Base-by-base conservation (phyloP, 768 basidiomycete species). In the Tricholoma furcatifolium region DNA sequence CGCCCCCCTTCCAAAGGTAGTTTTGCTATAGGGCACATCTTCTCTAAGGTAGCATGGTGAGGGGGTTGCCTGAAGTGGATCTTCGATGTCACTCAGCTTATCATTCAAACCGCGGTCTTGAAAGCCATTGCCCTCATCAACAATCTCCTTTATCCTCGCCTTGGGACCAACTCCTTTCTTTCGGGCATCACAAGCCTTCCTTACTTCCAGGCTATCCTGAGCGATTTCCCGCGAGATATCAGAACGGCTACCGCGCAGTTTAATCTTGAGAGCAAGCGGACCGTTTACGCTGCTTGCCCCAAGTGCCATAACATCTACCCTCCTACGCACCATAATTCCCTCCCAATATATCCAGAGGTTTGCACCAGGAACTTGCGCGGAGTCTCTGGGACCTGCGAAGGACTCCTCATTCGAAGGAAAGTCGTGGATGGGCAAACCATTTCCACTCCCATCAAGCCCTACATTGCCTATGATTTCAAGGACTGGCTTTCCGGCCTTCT, bases 401-500 rank as follows among this genome's bases (percentile, higher is more conserved):
- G 50, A 41, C 47, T 51, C 11, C 47, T 55, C 12, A 24, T 51
- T 50, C 38, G 55, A 31, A 35, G 43, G 20, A 54, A 36, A 40
- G 10, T 18, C 2, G 12, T 54, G 14, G 31, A 43, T n/a, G 30
- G 38, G 5, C 21, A 43, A 31, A 42, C n/a, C 2, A 38, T 55
- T 36, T 43, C 53, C 18, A 54, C 62, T 23, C 65, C 62, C 5
- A 63, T 65, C 49, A 57, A 54, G 32, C 51, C 57, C 6, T 66
- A 52, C 49, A 50, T 66, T 23, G 54, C 42, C 6, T 65, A 57
- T 40, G 59, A 63, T 40, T 60, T 67, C 47, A 60, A 62, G 17
- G 61, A 68, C 44, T 69, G 67, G 67, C 15, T 69, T n/a, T 61
- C 61, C 1, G 30, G 60, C 17, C 42, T 69, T 6, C 51, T 69